Base-by-base conservation (phyloP, 2,329 filamentous ascomycete species). In the Massarina eburnea region DNA sequence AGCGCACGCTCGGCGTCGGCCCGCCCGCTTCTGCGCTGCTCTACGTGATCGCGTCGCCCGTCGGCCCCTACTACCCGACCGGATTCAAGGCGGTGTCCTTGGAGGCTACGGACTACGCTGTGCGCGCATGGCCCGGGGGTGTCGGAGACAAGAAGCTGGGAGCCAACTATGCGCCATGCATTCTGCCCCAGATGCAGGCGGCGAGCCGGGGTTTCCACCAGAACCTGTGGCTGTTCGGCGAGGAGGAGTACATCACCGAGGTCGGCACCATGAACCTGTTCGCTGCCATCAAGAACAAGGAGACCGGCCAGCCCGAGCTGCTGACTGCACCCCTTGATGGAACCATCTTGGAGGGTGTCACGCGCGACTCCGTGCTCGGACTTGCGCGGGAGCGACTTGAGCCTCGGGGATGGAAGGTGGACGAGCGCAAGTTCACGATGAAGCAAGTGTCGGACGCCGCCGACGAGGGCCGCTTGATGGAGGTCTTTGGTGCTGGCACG, bases 251-350 rank as follows among this genome's bases (percentile, higher is more conserved):
- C 65, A 86, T 97, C 47, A 99, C 94, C 37, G 94, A 99, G 74
- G 94, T 96, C 45, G 94, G 94, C 64, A 97, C 94, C 46, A 99
- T 99, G 94, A 99, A 99, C 75, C 84, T 99, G 70, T 99, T 97
- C 65, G 86, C 87, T 24, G 91, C 88, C 33, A 74, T 97, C 60
- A 84, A 84, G 75, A 84, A 95, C 77, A 89, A 88, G 79, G 80
- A 88, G 71, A 94, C 90, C 10, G 94, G 92, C 7, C 82, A 91
- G 75, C 92, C 91, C 66, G 91, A 96, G 77, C 82, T 99, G 42
- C 71, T 96, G 62, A 99, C 94, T n/a, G 90, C 92, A 29, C 94
- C 94, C 19, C 80, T 99, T 12, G 94, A 99, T 70, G 94, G 94
- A 40, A 99, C 92, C 22, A 99, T 99, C 57, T 81, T 99, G 36